Conservation (phyloP, 2,329 filamentous ascomycete species). For the Neospermospora avenae region DNA sequence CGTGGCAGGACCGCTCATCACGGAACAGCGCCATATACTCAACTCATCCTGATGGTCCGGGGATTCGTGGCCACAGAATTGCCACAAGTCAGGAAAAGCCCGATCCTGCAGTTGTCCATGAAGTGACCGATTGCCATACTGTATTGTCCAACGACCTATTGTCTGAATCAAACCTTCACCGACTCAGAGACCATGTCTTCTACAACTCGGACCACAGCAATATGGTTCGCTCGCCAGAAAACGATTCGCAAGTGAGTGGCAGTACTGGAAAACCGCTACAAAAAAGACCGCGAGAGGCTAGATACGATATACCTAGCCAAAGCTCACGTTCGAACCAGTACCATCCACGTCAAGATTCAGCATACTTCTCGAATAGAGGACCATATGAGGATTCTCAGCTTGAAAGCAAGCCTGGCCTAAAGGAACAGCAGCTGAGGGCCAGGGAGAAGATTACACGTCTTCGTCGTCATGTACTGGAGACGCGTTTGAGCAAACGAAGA, state of each 20-base stretch:
- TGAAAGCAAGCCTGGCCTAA: slow-evolving; percentile 11
- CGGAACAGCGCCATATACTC: neutral
- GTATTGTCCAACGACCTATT: neutral
- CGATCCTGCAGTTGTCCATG: neutral
- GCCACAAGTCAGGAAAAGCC: neutral
- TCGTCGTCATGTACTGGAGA: slow-evolving; percentile 19
- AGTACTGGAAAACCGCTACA: neutral
- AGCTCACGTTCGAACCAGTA: neutral
- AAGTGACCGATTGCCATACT: neutral
- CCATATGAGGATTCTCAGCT: slow-evolving; percentile 1
- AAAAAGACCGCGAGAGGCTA: neutral
- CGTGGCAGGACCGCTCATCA: slow-evolving; percentile 1
- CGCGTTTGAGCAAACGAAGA: slow-evolving; percentile 14
- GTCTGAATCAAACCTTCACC: neutral
- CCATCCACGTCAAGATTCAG: slow-evolving; percentile 22
- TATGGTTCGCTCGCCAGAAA: slow-evolving; percentile 15
- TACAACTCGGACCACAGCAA: neutral
- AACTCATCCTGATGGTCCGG: neutral
- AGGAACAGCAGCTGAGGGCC: slow-evolving; percentile 19
- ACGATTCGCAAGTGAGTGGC: neutral
- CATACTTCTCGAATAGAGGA: slow-evolving; percentile 19
- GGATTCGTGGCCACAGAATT: neutral
- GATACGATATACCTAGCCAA: neutral
- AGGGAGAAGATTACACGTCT: slow-evolving; percentile 22
- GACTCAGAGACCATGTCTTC: neutral